Percentiles rank a stretch among this genome's conserved stretches.
Conservation (phyloP, 495 filamentous ascomycete genomes). For the Talaromyces thailandensis region DNA sequence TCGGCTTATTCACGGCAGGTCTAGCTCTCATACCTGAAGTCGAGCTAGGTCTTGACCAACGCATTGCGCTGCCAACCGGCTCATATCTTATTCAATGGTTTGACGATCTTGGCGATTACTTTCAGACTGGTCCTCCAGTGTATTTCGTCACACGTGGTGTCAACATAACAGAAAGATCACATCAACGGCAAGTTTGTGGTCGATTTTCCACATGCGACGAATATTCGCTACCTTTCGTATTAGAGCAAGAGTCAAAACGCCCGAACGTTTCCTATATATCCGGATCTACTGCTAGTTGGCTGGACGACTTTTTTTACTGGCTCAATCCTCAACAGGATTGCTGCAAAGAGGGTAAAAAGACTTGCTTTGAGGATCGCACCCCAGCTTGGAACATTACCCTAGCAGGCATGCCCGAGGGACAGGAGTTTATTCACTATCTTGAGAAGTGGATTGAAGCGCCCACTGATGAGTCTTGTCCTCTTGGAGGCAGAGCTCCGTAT, state of each 20-base stretch:
- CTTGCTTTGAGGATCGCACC: slow-evolving; percentile 68
- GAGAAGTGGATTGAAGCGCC: slow-evolving; percentile 73
- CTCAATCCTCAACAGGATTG: slow-evolving; percentile 82
- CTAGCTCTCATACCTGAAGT: slow-evolving; percentile 77
- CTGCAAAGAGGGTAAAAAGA: slow-evolving; percentile 56
- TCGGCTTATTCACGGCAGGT: slow-evolving; percentile 79
- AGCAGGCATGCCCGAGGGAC: slow-evolving; percentile 81
- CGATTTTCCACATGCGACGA: slow-evolving; percentile 81
- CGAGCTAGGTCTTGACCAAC: slow-evolving; percentile 82
- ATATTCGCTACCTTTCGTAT: slow-evolving; percentile 72
- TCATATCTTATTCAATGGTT: slow-evolving; percentile 93
- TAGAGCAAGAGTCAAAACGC: slow-evolving; percentile 89
- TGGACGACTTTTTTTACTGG: slow-evolving; percentile 96
- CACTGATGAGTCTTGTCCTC: slow-evolving; percentile 72
- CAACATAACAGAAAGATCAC: slow-evolving; percentile 60
- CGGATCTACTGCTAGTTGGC: slow-evolving; percentile 90
- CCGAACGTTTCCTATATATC: slow-evolving; percentile 83
- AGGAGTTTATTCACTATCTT: slow-evolving; percentile 80
- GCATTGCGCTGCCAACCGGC: slow-evolving; percentile 84
- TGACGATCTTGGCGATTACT: slow-evolving; percentile 88
- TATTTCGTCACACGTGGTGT: slow-evolving; percentile 86
- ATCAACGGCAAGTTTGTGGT: slow-evolving; percentile 84
- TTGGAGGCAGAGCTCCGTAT: slow-evolving; percentile 83
- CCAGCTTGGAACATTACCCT: slow-evolving; percentile 84
- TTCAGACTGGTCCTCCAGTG: slow-evolving; percentile 84